Base-by-base conservation (phyloP, 2,329 filamentous ascomycete genomes). In the Diaporthe sp. region DNA sequence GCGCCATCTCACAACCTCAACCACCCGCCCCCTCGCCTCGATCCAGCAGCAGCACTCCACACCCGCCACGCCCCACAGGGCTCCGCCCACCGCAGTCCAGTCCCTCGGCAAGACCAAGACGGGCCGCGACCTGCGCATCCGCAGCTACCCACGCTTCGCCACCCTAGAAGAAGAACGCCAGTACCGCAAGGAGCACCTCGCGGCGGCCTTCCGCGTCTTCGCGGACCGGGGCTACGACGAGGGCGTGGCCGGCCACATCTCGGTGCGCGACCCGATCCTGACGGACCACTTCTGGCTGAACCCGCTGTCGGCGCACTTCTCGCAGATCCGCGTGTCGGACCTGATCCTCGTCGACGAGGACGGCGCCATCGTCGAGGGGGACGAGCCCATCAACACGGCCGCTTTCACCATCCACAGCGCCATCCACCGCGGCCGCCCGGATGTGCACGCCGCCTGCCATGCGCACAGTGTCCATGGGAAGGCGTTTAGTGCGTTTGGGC, bases 401-500 rank as follows among this genome's bases (percentile, higher is more conserved):
- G 93, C 92, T 0, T 94, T 94, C 79, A 82, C 93, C 73, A 94
- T 95, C 77, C 93, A 94, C 83, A 87, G 87, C 25, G 92, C 92
- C 4, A 86, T 94, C 22, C 90, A 93, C 83, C 91, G 90, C 82
- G 91, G 91, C 0, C 85, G 92, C 15, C 89, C 90, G 2, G 89
- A 94, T 79, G 90, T 92, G 22, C 87, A 91, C 78, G 92, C 93
- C 2, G 90, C 92, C 13, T 94, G 92, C 80, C 93, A 95, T 79
- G 89, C 89, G 4, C 93, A 95, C 79, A 90, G 89, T 28, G 87
- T 88, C 53, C 87, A 90, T 13, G 93, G 92, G 1, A 92, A 93
- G 77, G 92, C 93, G 0, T 94, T 92, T 90, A 90, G 88, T 42
- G 85, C 87, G 0, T 94, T 94, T 80, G 92, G 88, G 0, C 86